These are phyloP conservation scores for Citrullus amarus DNA, from an alignment of 306 rosid species.

Conservation along the genomic window DNA sequence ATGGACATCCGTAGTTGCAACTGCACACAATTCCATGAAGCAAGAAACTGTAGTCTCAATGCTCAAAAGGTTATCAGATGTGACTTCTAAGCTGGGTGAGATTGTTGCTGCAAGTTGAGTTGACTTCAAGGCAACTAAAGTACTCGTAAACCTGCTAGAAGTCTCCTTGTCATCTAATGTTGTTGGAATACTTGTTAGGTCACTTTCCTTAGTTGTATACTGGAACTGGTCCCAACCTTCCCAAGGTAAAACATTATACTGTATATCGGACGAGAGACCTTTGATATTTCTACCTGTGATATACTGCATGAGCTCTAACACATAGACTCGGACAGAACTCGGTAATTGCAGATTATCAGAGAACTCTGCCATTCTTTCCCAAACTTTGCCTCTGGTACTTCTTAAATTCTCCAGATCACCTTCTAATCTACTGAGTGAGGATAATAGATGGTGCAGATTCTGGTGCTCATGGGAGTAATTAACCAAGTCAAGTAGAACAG, in stretches of 20 bases:
- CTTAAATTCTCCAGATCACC: slow-evolving; percentile 59
- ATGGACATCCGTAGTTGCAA: slow-evolving; percentile 47
- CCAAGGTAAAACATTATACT: slow-evolving; percentile 62
- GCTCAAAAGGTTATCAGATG: slow-evolving; percentile 50
- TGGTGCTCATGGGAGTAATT: slow-evolving; percentile 52
- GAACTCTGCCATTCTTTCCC: slow-evolving; percentile 82
- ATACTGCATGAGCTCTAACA: slow-evolving; percentile 84
- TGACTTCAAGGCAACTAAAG: slow-evolving; percentile 87
- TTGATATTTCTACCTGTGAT: slow-evolving; percentile 57
- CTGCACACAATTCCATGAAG: slow-evolving; percentile 56
- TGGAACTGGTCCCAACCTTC: slow-evolving; percentile 82
- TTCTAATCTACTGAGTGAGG: slow-evolving; percentile 82
- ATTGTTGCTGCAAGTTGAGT: slow-evolving; percentile 68
- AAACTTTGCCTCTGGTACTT: slow-evolving; percentile 58
- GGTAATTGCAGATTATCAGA: slow-evolving; percentile 78
- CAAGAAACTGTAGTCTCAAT: slow-evolving; percentile 63
- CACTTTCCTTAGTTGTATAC: slow-evolving; percentile 26
- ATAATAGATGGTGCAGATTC: slow-evolving; percentile 51
- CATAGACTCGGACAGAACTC: slow-evolving; percentile 70
- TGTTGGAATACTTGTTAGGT: slow-evolving; percentile 33
- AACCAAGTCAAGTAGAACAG: slow-evolving; percentile 49
- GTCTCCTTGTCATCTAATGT: slow-evolving; percentile 43
- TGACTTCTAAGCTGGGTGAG: slow-evolving; percentile 63
- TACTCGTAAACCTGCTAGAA: slow-evolving; percentile 68
- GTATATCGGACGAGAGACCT: slow-evolving; percentile 64